These are phyloP conservation scores for Yarrowia yakushimensis DNA, from an alignment of 805 yeast genomes.

Conservation along the genomic window DNA sequence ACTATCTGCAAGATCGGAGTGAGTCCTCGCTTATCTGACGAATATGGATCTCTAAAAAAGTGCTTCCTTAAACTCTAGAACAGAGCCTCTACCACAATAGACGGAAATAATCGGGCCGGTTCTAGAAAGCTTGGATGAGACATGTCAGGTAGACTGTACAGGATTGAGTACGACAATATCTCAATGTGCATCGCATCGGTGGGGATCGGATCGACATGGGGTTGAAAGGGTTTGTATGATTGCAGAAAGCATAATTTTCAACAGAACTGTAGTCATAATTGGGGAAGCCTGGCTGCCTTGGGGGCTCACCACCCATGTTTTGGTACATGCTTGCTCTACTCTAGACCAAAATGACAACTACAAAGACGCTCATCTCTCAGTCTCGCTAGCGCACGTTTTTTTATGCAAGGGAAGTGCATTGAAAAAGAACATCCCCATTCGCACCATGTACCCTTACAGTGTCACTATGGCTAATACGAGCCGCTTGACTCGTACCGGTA, in stretches of 20 bases:
- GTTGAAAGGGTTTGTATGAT: not conserved
- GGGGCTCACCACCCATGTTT: not conserved
- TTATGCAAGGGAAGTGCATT: too few relatives aligned
- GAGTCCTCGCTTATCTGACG: too few relatives aligned
- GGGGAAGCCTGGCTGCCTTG: not conserved
- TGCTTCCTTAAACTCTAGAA: not conserved
- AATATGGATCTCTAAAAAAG: too few relatives aligned
- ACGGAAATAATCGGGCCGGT: not conserved
- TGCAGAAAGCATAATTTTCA: not conserved
- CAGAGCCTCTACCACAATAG: not conserved
- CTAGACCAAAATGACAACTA: too few relatives aligned
- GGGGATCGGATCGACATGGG: not conserved
- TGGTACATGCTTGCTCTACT: not conserved
- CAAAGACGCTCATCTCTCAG: too few relatives aligned
- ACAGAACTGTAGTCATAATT: not conserved
- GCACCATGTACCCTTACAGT: not conserved
- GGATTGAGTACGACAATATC: not conserved
- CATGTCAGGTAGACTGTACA: not conserved
- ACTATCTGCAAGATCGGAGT: too few relatives aligned
- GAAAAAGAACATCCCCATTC: too few relatives aligned
- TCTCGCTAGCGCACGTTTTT: too few relatives aligned
- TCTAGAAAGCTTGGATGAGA: not conserved
- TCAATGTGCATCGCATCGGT: not conserved
- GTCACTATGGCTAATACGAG: not conserved
- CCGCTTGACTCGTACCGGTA: not conserved